Conservation (phyloP, 1,284 basidiomycete species). For the Apiotrichum porosum region DNA sequence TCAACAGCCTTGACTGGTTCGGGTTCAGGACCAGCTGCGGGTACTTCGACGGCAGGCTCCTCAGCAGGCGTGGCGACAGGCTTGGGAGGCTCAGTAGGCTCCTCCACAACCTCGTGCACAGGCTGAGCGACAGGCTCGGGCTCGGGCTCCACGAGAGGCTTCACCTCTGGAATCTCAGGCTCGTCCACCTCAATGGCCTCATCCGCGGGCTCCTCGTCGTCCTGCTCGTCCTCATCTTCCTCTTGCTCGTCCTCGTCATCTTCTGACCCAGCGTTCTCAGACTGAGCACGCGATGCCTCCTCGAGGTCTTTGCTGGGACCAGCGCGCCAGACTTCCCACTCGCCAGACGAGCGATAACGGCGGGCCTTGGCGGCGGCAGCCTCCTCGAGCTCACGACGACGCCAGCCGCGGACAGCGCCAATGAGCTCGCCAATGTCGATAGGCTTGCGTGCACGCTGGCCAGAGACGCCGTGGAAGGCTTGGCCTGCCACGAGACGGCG, state of each 20-base stretch:
- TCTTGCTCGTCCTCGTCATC: background rate
- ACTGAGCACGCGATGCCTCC: slow-evolving; percentile 1
- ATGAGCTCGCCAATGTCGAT: slow-evolving; percentile 65
- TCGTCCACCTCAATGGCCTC: too few species aligned
- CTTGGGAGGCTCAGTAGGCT: background rate
- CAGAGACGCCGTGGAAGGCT: slow-evolving; percentile 17
- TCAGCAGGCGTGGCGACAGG: background rate
- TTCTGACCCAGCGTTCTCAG: background rate
- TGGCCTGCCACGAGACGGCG: slow-evolving; percentile 54
- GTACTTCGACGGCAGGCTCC: too few species aligned
- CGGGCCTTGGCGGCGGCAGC: slow-evolving; percentile 30
- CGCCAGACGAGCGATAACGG: slow-evolving; percentile 14
- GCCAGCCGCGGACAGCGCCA: slow-evolving; percentile 63
- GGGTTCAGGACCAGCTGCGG: too few species aligned
- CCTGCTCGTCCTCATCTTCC: background rate
- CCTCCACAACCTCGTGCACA: slow-evolving; percentile 1
- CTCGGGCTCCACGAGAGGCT: background rate
- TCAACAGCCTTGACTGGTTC: too few species aligned
- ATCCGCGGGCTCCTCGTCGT: background rate
- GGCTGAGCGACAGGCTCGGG: slow-evolving; percentile 1
- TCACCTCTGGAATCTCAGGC: background rate
- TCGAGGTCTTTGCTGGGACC: slow-evolving; percentile 5
- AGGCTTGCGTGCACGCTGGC: slow-evolving; percentile 22
- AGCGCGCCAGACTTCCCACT: slow-evolving; percentile 19
- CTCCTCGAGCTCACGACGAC: slow-evolving; percentile 36